Conservation (phyloP, 306 rosid genomes). For the Dryas alaskensis region DNA sequence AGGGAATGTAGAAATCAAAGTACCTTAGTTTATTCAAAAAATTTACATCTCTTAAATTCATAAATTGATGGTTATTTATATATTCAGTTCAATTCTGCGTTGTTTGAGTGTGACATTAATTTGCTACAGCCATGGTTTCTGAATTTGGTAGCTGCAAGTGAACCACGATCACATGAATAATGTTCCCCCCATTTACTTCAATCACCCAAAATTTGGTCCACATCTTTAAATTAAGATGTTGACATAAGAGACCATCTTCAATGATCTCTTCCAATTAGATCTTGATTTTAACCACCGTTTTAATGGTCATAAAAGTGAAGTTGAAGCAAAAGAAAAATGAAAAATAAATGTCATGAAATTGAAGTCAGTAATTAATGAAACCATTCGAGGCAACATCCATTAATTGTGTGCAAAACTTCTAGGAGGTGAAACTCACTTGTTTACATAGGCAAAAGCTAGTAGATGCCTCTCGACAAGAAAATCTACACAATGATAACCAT, state of each 20-base stretch:
- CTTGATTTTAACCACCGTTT: background rate
- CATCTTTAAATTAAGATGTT: conserved; percentile 67
- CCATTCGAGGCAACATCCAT: background rate
- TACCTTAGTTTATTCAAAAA: no score
- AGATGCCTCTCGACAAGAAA: no score
- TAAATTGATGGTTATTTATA: no score
- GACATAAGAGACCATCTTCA: conserved; percentile 46
- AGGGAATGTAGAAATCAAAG: no score
- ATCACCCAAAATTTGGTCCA: conserved; percentile 71
- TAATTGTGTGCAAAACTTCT: no score
- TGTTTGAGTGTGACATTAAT: conserved; percentile 52
- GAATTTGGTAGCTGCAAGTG: conserved; percentile 83
- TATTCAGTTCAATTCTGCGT: conserved; percentile 11
- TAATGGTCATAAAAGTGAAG: background rate
- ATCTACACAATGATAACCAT: no score
- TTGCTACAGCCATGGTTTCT: conserved; percentile 46
- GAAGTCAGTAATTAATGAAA: background rate
- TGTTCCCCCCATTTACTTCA: conserved; percentile 91
- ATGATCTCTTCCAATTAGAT: conserved; percentile 4
- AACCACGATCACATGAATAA: conserved; percentile 88
- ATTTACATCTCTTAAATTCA: no score
- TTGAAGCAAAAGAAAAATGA: background rate
- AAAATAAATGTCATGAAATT: background rate
- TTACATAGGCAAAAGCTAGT: no score
- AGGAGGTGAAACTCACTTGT: no score